phyloP scores from a whole-genome alignment of 352 stramenopile species.

The Pythium aquatile region DNA sequence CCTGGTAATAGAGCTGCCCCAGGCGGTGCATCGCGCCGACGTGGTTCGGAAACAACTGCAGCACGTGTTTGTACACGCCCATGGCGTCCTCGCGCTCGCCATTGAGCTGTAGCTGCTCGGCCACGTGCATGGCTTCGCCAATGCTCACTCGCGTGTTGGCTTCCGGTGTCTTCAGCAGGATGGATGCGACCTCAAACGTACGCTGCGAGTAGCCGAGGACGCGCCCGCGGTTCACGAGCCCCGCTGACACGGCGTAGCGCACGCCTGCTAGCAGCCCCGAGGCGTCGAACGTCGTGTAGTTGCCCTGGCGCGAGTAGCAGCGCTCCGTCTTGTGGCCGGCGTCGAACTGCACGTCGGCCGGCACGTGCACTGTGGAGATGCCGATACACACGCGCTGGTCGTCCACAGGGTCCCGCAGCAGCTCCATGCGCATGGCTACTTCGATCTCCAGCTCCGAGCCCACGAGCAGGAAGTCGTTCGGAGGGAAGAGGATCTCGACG shows the following conservation, averaged over 20 bases:
- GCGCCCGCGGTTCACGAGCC: constrained; percentile 44
- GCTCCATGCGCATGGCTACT: constrained; percentile 43
- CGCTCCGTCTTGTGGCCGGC: constrained; percentile 33
- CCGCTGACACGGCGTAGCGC: constrained; percentile 51
- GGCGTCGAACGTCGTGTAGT: constrained; percentile 57
- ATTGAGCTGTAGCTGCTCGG: constrained; percentile 36
- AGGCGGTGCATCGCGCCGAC: constrained; percentile 47
- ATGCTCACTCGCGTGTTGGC: constrained; percentile 39
- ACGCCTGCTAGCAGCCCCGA: constrained; percentile 52
- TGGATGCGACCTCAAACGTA: constrained; percentile 55
- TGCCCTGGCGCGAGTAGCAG: constrained; percentile 56
- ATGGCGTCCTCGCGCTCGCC: constrained; percentile 30
- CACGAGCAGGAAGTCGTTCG: constrained; percentile 43
- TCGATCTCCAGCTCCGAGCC: constrained; percentile 51
- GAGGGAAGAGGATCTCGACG: constrained; percentile 61
- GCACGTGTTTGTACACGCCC: constrained; percentile 49
- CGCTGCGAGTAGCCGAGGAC: constrained; percentile 64
- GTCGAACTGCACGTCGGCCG: constrained; percentile 40
- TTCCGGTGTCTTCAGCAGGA: constrained; percentile 28
- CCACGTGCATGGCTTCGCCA: constrained; percentile 40
- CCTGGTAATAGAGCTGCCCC: constrained; percentile 46
- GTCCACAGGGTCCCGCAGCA: constrained; percentile 27
- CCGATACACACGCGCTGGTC: constrained; percentile 54
- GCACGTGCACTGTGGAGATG: constrained; percentile 46
- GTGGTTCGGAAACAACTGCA: constrained; percentile 52